phyloP scores from a whole-genome alignment of 148 eudicot species.

The Vaccinium vitisidaea region DNA sequence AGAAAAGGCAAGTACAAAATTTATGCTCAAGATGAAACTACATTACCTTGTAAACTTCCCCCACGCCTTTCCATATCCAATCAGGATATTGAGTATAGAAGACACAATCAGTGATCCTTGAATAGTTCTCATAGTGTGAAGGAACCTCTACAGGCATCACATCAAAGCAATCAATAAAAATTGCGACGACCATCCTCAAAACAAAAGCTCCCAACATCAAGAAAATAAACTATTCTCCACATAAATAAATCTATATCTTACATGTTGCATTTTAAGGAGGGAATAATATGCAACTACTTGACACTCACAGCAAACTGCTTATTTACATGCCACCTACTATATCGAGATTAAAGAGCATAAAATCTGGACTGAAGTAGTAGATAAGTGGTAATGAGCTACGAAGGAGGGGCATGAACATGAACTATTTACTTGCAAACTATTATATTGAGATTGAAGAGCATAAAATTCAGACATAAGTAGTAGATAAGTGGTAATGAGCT shows the following conservation, averaged over 20 bases:
- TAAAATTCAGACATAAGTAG: not conserved
- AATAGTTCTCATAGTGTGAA: conserved; percentile 78
- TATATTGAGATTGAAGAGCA: not conserved
- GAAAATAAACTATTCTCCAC: not conserved
- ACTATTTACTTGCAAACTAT: not conserved
- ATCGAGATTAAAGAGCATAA: not conserved
- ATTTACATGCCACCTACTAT: not conserved
- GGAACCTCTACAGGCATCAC: conserved; percentile 64
- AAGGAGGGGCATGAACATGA: not conserved
- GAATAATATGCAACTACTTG: not conserved
- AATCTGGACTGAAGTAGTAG: not conserved
- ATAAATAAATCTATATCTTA: not conserved
- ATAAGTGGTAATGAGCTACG: not conserved
- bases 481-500: not conserved
- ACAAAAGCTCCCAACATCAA: not conserved
- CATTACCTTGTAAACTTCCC: conserved; percentile 67
- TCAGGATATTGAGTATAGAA: conserved; percentile 72
- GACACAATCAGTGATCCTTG: conserved; percentile 92
- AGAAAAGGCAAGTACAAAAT: not conserved
- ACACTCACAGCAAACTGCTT: not conserved
- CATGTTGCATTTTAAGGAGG: not conserved
- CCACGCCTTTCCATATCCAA: conserved; percentile 77
- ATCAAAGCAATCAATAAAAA: conserved; percentile 9
- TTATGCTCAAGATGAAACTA: not conserved
- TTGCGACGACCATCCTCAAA: not conserved